Base-by-base conservation (phyloP, 495 filamentous ascomycete species). In the Parathielavia appendiculata region DNA sequence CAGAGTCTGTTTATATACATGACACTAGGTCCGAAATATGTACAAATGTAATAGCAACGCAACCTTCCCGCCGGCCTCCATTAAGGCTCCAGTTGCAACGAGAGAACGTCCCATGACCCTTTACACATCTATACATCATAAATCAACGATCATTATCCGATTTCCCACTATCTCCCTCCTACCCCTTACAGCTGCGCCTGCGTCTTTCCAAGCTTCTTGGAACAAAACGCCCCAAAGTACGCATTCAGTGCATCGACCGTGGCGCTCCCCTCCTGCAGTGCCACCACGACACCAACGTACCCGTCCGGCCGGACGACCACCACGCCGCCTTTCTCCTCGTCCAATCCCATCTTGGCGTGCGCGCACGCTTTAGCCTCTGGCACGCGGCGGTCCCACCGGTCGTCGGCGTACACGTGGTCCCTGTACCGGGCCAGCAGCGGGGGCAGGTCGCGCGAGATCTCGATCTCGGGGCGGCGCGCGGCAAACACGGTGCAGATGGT, bases 291-390 rank as follows among this genome's bases (percentile, higher is more conserved):
- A 13, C 87, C 89, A 57, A 95, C 84, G 73, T 95, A 92, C 35
- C 89, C 89, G 71, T 96, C 91, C 0, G 91, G 91, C 45, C 91
- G 75, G 32, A 92, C 88, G 40, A 96, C 85, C 14, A 93, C 83
- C 8, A 95, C 79, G 53, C 85, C 89, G 22, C 90, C 91, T 64
- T 74, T 80, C 56, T 86, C 84, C 63, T 85, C 72, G 62, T 88
- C 80, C 23, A 95, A 69, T 0, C 91, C 91, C 78, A 95, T 87
- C 80, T 92, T 95, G 49, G 87, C 84, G 75, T 96, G 91, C 26
- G 90, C 90, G 11, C 88, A 77, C 30, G 84, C 89, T 58, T 74
- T 75, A 19, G 87, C 86, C 46, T 85, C 74, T 0, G 87, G 86
- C 1, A 88, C 84, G 13, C 81, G 76, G 44, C 79, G 73, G 69